Evolutionary conservation across 176 grass and related monocot species (phyloP), one percentile per base, ranked within the genome.

Genomic region (Lolium multiflorum): DNA sequence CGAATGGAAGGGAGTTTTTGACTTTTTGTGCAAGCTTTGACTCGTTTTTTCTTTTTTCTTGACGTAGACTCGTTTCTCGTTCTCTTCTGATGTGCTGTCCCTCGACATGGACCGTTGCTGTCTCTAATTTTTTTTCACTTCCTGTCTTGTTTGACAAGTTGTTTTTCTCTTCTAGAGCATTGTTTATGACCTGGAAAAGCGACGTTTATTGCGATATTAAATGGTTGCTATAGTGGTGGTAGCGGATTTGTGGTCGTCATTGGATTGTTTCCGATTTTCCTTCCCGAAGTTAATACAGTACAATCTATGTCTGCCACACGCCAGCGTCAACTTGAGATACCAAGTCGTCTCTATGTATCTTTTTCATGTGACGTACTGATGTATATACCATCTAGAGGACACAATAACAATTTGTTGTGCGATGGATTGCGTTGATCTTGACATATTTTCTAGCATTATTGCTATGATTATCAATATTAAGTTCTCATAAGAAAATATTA

Each of bases 121-220:
- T 44, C 20, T 63, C n/a, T 5, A 22, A 0, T 64, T 28, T 63
- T 25, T 25, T 25, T 28, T 13, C n/a, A 1, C 6, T 28, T 5
- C 7, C 24, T 76, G 24, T 35, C 48, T 9, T 49, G 48, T 9
- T 76, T 51, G 48, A 50, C 46, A 10, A 18, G 14, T 35, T 76
- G 22, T 18, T 76, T 35, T 65, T 65, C 62, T 65, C 74, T 18
- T 76, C 74, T 35, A 9, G 25, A 76, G 31, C 73, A 3, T 76
- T 76, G 43, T 52, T 76, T 55, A 54, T 49, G 14, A 49, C 41
- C 2, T 7, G 10, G 12, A 9, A 72, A 14, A 26, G 71, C 21
- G 44, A 46, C 46, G 1, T 25, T 74, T 49, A 11, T 47, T 25
- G 21, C 12, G 41, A 21, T 38, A 7, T 24, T 67, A 25, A 14